Conservation (phyloP, 2,329 filamentous ascomycete genomes). For the Daldinia sp. region DNA sequence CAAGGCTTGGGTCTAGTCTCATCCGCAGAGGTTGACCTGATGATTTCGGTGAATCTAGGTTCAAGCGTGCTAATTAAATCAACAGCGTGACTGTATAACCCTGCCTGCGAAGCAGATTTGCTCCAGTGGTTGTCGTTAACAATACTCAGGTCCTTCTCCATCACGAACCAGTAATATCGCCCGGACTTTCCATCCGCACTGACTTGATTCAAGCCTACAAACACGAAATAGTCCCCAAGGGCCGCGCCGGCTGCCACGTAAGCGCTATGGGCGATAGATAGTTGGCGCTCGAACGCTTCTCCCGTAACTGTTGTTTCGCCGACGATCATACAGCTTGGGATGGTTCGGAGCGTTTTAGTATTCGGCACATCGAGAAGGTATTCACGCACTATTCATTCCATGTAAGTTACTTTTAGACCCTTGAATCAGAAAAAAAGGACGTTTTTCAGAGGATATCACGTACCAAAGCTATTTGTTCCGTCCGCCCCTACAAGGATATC, state of each 20-base stretch:
- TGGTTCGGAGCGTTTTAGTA: conserved; percentile 34
- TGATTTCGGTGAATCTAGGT: conserved; percentile 38
- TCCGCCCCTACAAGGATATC: conserved; percentile 50
- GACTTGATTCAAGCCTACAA: conserved; percentile 44
- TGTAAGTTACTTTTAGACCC: background rate
- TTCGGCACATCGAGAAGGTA: conserved; percentile 41
- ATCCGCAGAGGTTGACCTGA: conserved; percentile 33
- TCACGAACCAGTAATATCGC: conserved; percentile 46
- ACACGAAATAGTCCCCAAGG: conserved; percentile 30
- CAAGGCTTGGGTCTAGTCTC: conserved; percentile 27
- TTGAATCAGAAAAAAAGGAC: background rate
- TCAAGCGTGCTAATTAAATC: conserved; percentile 34
- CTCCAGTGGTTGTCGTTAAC: conserved; percentile 90
- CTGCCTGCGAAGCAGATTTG: conserved; percentile 60
- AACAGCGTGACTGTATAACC: conserved; percentile 62
- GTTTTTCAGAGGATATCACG: conserved; percentile 3
- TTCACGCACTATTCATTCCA: conserved; percentile 39
- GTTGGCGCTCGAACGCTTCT: conserved; percentile 45
- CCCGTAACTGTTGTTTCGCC: conserved; percentile 46
- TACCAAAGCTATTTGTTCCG: conserved; percentile 47
- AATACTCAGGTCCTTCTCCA: conserved; percentile 68
- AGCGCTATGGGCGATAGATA: conserved; percentile 46
- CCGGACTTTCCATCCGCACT: conserved; percentile 41
- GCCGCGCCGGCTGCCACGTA: conserved; percentile 29
- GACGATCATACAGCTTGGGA: conserved; percentile 41